Conservation (phyloP, 1,139 yeast species). For the Cylindricascospora bacillispora region DNA sequence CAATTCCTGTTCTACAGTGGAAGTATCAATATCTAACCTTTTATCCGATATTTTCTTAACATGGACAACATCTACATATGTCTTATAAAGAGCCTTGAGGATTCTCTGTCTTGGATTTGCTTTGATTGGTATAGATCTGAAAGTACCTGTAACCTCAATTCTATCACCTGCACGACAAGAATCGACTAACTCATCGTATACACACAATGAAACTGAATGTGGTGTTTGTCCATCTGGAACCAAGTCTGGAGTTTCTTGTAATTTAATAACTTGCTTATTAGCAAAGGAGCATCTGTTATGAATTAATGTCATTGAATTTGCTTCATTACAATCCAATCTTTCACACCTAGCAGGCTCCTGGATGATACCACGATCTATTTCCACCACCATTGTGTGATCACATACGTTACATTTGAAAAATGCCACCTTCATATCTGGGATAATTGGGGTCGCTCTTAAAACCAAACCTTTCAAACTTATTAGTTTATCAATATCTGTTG, state of each 20-base stretch:
- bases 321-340: conserved; percentile 71
- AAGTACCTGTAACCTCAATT: conserved; percentile 89
- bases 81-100: conserved; percentile 72
- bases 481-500: conserved; percentile 87
- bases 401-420: conserved; percentile 93
- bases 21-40: conserved; percentile 67
- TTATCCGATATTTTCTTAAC: conserved; percentile 74
- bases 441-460: conserved; percentile 75
- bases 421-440: conserved; percentile 97
- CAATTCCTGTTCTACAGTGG: conserved; percentile 52
- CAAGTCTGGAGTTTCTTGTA: conserved; percentile 94
- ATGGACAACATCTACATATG: conserved; percentile 90
- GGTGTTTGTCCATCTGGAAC: conserved; percentile 99
- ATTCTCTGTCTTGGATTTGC: conserved; percentile 79
- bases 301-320: conserved; percentile 77
- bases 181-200: conserved; percentile 92
- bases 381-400: conserved; percentile 84
- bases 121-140: conserved; percentile 84
- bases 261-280: conserved; percentile 84
- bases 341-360: conserved; percentile 92
- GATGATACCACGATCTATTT: conserved; percentile 87
- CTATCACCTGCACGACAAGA: conserved; percentile 95
- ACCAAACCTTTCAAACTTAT: conserved; percentile 88
- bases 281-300: conserved; percentile 91
- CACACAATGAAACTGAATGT: conserved; percentile 86